Evolutionary conservation across 225 moss, liverwort and hornwort genomes (phyloP).

Genomic region (Polytrichum formosum): DNA sequence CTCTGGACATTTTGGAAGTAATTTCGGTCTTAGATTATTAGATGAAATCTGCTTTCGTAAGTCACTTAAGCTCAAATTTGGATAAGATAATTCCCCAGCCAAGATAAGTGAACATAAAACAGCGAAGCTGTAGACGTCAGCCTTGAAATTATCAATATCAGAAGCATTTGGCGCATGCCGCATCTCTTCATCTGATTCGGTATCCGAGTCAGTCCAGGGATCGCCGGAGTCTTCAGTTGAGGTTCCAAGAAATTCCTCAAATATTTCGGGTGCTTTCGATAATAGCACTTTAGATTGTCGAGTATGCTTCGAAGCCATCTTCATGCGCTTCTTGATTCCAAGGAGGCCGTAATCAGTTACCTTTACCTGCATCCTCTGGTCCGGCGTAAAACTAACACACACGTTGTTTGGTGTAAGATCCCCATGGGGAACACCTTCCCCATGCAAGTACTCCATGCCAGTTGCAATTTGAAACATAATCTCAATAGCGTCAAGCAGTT

Average conservation of each 20-base stretch:
- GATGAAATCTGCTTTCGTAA: background rate
- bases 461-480: conserved; percentile 9
- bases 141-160: background rate
- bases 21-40: background rate
- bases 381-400: background rate
- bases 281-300: conserved; percentile 1
- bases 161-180: background rate
- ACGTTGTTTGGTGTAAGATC: conserved; percentile 16
- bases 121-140: conserved; percentile 29
- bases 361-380: background rate
- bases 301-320: conserved; percentile 1
- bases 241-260: conserved; percentile 4
- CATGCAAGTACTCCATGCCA: conserved; percentile 18
- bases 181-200: background rate
- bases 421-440: conserved; percentile 1
- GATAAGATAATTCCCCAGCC: background rate
- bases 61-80: conserved; percentile 4
- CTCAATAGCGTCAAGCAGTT: background rate
- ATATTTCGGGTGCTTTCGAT: conserved; percentile 16
- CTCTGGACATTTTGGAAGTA: background rate
- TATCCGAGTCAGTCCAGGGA: conserved; percentile 8
- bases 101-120: conserved; percentile 14
- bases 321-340: conserved; percentile 10
- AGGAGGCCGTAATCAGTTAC: conserved; percentile 11
- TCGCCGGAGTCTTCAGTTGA: background rate